These are phyloP conservation scores for Cornus suecica DNA, from an alignment of 148 eudicot species.

Conservation along the genomic window DNA sequence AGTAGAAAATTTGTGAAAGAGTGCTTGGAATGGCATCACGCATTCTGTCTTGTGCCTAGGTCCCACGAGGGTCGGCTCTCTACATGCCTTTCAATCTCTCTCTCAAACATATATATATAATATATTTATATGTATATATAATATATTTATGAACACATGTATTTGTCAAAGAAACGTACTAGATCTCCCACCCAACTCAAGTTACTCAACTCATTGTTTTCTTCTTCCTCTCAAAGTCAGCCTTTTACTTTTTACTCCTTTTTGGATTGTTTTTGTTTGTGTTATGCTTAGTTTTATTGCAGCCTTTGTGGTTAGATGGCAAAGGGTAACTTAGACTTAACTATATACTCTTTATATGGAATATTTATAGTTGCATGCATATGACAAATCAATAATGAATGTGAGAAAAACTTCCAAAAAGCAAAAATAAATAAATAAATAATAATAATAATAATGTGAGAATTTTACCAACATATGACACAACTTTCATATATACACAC, in stretches of 20 bases:
- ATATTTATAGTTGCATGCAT: too few relatives aligned
- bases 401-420: too few relatives aligned
- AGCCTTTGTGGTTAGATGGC: neutral
- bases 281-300: neutral
- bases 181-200: neutral
- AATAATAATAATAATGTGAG: too few relatives aligned
- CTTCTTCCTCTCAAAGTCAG: conserved; percentile 11
- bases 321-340: too few relatives aligned
- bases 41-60: conserved; percentile 24
- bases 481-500: too few relatives aligned
- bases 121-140: neutral
- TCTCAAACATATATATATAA: neutral
- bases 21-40: conserved; percentile 29
- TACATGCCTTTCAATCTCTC: neutral
- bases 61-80: conserved; percentile 35
- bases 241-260: conserved; percentile 12
- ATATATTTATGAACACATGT: neutral
- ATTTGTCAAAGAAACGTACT: neutral
- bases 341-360: too few relatives aligned
- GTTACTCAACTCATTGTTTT: conserved; percentile 3
- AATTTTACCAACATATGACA: too few relatives aligned
- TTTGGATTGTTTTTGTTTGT: neutral
- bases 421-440: neutral
- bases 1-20: conserved; percentile 22
- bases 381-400: too few relatives aligned